Conservation (phyloP, 306 rosid genomes). For the Urtica urens region DNA sequence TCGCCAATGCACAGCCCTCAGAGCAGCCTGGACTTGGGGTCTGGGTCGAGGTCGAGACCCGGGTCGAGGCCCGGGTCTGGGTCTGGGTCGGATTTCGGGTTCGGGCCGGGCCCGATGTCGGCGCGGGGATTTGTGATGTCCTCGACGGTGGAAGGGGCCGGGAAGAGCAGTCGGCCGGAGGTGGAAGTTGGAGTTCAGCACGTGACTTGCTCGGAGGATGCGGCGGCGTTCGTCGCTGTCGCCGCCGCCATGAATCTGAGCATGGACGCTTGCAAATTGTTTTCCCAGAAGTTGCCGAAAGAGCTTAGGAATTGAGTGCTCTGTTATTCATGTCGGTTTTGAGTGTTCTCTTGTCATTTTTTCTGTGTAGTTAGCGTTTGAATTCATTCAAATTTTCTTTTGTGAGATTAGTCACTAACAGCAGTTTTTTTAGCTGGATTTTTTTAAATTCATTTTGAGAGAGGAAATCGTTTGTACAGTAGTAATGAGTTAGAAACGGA, state of each 20-base stretch:
- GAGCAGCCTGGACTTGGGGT: conserved; percentile 35
- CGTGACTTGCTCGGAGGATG: conserved; percentile 45
- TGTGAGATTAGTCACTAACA: conserved; percentile 1
- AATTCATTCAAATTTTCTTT: conserved; percentile 10
- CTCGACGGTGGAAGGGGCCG: conserved; percentile 32
- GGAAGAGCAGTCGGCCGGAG: conserved; percentile 25
- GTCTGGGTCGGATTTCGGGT: conserved; percentile 34
- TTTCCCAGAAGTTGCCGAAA: conserved; percentile 30
- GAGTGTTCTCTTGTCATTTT: conserved; percentile 17
- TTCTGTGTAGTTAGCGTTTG: background rate
- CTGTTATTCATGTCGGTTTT: background rate
- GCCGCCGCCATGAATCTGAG: conserved; percentile 45
- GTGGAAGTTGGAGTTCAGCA: conserved; percentile 42
- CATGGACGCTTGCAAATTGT: conserved; percentile 40
- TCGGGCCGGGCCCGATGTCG: conserved; percentile 15
- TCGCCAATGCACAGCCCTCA: conserved; percentile 27
- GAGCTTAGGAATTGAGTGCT: conserved; percentile 23
- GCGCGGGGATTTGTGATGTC: conserved; percentile 43
- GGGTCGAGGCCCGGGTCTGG: conserved; percentile 23
- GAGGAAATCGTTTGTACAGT: no score
- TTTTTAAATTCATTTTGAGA: no score
- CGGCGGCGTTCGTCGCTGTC: conserved; percentile 41
- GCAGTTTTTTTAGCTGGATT: no score
- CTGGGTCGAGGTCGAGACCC: conserved; percentile 16
- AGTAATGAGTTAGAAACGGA: no score